phyloP scores from a whole-genome alignment of 164 flowering plant genomes.

The Brasenia schreberi region DNA sequence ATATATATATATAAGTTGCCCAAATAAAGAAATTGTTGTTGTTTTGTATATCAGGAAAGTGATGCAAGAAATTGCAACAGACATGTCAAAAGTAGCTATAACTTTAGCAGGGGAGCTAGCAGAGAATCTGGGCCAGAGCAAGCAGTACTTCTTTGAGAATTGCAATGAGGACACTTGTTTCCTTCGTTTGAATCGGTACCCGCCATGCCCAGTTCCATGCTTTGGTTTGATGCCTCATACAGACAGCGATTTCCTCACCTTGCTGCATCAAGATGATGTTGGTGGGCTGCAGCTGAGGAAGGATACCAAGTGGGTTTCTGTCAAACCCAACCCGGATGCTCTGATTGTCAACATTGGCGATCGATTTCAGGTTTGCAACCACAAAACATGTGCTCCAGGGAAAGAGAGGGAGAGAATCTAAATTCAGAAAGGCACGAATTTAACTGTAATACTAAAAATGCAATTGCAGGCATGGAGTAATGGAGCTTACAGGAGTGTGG shows the following conservation, averaged over 20 bases:
- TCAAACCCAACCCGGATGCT: slow-evolving; percentile 50
- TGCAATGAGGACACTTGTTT: slow-evolving; percentile 47
- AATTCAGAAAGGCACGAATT: too few species aligned
- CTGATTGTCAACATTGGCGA: slow-evolving; percentile 77
- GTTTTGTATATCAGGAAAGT: slow-evolving; percentile 18
- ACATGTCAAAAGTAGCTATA: slow-evolving; percentile 47
- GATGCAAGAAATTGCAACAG: slow-evolving; percentile 38
- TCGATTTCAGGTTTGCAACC: slow-evolving; percentile 57
- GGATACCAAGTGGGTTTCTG: slow-evolving; percentile 65
- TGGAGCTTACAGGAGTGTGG: slow-evolving; percentile 56
- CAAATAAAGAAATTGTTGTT: background rate
- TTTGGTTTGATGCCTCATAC: slow-evolving; percentile 71
- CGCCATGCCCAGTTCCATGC: slow-evolving; percentile 33
- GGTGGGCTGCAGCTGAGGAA: slow-evolving; percentile 76
- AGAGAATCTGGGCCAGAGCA: slow-evolving; percentile 29
- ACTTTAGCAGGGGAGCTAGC: slow-evolving; percentile 42
- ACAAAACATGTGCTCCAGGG: background rate
- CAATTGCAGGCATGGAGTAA: slow-evolving; percentile 70
- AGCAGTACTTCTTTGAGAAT: slow-evolving; percentile 17
- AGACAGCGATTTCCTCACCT: slow-evolving; percentile 69
- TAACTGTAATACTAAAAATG: background rate
- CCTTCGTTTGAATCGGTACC: slow-evolving; percentile 63
- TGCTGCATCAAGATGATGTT: slow-evolving; percentile 64
- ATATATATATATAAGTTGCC: too few species aligned
- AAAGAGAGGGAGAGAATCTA: background rate